These are phyloP conservation scores for Sphaerosporella brunnea DNA, from an alignment of 495 filamentous ascomycete genomes.

Conservation along the genomic window DNA sequence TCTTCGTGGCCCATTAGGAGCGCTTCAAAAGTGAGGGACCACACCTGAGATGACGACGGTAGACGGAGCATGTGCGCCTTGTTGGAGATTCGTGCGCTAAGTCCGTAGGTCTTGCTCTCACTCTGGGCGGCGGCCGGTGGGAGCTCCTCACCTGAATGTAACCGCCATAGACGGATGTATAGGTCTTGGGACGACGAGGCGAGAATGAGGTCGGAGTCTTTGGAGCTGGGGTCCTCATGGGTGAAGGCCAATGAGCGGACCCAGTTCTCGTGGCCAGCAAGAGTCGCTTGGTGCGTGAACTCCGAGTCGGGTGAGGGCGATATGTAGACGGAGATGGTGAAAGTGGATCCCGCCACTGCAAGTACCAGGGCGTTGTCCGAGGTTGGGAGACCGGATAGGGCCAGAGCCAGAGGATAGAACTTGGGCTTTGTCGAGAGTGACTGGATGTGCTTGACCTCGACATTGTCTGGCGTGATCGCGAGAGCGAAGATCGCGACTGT, in stretches of 20 bases:
- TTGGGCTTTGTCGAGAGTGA: conserved; percentile 54
- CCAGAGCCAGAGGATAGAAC: conserved; percentile 63
- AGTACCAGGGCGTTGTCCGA: conserved; percentile 39
- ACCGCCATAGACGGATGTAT: conserved; percentile 84
- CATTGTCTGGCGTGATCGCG: conserved; percentile 27
- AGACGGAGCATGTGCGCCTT: conserved; percentile 62
- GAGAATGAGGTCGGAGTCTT: conserved; percentile 51
- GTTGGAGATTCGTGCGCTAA: conserved; percentile 46
- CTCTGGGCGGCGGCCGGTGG: conserved; percentile 30
- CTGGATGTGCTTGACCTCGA: conserved; percentile 39
- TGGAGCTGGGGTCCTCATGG: conserved; percentile 35
- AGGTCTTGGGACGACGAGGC: conserved; percentile 95
- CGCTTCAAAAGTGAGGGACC: conserved; percentile 82
- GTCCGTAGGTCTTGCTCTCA: conserved; percentile 27
- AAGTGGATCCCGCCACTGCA: conserved; percentile 68
- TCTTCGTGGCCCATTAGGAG: conserved; percentile 91
- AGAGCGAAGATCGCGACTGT: conserved; percentile 52
- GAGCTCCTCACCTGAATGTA: conserved; percentile 51
- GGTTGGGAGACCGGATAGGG: conserved; percentile 38
- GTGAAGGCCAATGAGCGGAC: conserved; percentile 68
- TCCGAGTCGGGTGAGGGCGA: conserved; percentile 30
- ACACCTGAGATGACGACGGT: conserved; percentile 35
- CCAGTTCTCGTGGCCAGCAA: conserved; percentile 91
- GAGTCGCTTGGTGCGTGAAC: conserved; percentile 58
- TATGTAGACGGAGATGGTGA: conserved; percentile 58